Conservation (phyloP, 2,329 filamentous ascomycete species). For the Epichloe scottii region DNA sequence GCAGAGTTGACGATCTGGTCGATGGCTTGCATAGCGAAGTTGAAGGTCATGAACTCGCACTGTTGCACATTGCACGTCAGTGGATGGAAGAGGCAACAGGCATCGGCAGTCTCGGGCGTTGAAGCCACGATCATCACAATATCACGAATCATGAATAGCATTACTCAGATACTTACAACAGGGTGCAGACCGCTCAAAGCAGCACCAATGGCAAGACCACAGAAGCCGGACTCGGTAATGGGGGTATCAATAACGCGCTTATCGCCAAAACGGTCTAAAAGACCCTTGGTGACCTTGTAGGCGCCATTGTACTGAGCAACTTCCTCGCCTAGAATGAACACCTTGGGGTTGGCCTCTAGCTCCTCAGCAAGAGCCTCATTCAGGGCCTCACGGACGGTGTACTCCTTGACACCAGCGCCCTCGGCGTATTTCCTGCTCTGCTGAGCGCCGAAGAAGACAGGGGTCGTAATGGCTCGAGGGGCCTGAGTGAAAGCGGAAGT, state of each 20-base stretch:
- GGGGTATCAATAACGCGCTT: conserved; percentile 96
- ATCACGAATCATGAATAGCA: too few relatives aligned
- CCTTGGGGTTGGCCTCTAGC: conserved; percentile 86
- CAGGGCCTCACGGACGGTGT: conserved; percentile 92
- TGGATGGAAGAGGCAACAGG: conserved; percentile 1
- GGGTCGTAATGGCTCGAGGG: conserved; percentile 21
- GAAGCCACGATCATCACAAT: neutral
- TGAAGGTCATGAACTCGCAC: conserved; percentile 99
- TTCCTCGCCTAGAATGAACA: conserved; percentile 94
- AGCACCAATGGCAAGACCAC: conserved; percentile 85
- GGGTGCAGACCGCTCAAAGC: conserved; percentile 90
- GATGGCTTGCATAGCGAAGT: conserved; percentile 99
- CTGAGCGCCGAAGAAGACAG: conserved; percentile 25
- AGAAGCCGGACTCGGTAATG: conserved; percentile 95
- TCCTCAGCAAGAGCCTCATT: conserved; percentile 98
- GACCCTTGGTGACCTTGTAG: conserved; percentile 98
- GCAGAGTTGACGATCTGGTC: conserved; percentile 99
- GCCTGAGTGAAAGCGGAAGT: conserved; percentile 22
- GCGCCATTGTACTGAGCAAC: conserved; percentile 99
- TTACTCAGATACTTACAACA: conserved; percentile 50
- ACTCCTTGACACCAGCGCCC: conserved; percentile 62
- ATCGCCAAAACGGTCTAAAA: conserved; percentile 92
- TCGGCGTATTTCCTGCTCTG: conserved; percentile 46
- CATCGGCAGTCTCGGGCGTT: neutral
- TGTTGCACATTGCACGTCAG: conserved; percentile 20